A percentile compares a stretch with the other conserved stretches of the same genome.
Evolutionary conservation across 768 basidiomycete species (phyloP).

Genomic region (Hericium coralloides): DNA sequence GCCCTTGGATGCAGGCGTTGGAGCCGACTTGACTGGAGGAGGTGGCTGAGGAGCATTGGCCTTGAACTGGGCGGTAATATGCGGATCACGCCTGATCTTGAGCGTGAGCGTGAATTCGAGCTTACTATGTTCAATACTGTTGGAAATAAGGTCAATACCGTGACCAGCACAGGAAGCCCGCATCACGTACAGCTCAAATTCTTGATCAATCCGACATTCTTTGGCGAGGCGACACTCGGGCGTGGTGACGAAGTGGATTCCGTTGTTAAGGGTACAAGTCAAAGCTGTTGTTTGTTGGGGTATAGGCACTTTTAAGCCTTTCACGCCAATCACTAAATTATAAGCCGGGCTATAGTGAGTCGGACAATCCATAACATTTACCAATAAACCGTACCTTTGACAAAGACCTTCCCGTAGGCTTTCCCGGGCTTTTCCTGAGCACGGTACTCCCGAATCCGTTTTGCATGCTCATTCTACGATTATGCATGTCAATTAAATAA

Average conservation of each 20-base stretch:
- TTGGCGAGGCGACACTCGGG: conserved; percentile 57
- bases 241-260: conserved; percentile 91
- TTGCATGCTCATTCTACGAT: conserved; percentile 83
- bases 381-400: conserved; percentile 52
- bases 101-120: conserved; percentile 90
- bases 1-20: conserved; percentile 44
- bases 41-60: conserved; percentile 44
- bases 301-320: conserved; percentile 65
- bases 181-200: conserved; percentile 75
- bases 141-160: neutral
- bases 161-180: neutral
- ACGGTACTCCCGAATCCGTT: conserved; percentile 77
- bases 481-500: neutral
- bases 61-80: conserved; percentile 74
- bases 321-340: conserved; percentile 62
- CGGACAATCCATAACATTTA: too few relatives aligned
- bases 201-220: conserved; percentile 69
- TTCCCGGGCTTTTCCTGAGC: conserved; percentile 72
- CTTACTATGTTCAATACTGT: conserved; percentile 86
- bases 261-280: conserved; percentile 89
- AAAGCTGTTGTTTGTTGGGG: conserved; percentile 68
- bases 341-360: too few relatives aligned
- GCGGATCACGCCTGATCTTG: conserved; percentile 80
- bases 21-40: conserved; percentile 23
- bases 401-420: conserved; percentile 87